These are phyloP conservation scores for Cryptosporidium ubiquitum DNA, from an alignment of 169 alveolate genomes.

Conservation along the genomic window DNA sequence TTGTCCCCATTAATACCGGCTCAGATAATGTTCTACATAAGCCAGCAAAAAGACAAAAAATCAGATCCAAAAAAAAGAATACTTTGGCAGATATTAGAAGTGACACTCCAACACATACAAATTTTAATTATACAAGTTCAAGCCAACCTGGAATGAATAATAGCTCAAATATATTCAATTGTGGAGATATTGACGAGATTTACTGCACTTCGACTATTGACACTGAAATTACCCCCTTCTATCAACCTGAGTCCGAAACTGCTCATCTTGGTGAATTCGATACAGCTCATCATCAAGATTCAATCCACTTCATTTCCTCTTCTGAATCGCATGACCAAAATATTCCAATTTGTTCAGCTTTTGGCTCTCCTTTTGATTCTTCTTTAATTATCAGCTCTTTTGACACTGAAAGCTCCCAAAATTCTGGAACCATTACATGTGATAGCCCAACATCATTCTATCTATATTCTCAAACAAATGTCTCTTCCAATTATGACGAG, in stretches of 20 bases:
- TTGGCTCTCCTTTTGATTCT: slow-evolving; percentile 27
- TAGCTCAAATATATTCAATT: background rate
- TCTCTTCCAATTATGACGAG: slow-evolving; percentile 32
- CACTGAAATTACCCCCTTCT: slow-evolving; percentile 44
- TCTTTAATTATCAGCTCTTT: slow-evolving; percentile 22
- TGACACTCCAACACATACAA: background rate
- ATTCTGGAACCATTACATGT: background rate
- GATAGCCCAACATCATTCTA: slow-evolving; percentile 55
- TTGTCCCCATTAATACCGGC: background rate
- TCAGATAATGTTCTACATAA: background rate
- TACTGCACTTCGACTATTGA: background rate
- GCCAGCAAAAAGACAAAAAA: slow-evolving; percentile 41
- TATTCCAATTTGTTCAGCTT: slow-evolving; percentile 4
- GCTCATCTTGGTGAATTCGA: slow-evolving; percentile 24
- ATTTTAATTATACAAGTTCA: background rate
- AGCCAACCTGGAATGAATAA: background rate
- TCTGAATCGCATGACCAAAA: slow-evolving; percentile 3
- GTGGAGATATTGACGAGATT: background rate
- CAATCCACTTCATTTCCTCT: background rate
- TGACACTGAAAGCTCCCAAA: slow-evolving; percentile 5
- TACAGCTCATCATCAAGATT: slow-evolving; percentile 2
- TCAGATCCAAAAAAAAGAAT: slow-evolving; percentile 35
- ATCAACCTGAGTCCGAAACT: slow-evolving; percentile 43
- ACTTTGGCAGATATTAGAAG: background rate
- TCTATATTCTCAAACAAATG: slow-evolving; percentile 8